A percentile compares a stretch with the other conserved stretches of the same genome.
phyloP scores from a whole-genome alignment of 1,284 basidiomycete species.

The Trichosporon faecale region DNA sequence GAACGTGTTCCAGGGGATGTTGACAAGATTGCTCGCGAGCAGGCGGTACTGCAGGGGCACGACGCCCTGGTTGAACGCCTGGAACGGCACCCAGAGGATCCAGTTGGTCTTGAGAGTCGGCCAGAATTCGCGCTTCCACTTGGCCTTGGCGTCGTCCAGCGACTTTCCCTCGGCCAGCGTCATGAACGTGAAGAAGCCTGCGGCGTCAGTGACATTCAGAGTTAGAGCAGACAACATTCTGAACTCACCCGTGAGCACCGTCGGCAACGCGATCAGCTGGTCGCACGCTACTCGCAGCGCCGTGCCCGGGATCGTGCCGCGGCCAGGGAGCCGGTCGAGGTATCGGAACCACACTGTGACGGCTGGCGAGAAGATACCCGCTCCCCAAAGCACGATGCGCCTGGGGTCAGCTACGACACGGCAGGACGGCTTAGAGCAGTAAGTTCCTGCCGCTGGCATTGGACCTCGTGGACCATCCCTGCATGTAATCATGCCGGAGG shows the following conservation, averaged over 20 bases:
- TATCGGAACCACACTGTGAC: conserved; percentile 50
- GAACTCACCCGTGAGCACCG: conserved; percentile 43
- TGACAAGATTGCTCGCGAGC: conserved; percentile 52
- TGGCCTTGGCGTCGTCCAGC: conserved; percentile 47
- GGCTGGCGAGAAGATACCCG: conserved; percentile 51
- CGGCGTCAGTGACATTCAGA: no score
- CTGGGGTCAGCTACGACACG: conserved; percentile 25
- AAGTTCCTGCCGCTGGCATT: no score
- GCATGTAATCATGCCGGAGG: no score
- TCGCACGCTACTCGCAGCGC: conserved; percentile 49
- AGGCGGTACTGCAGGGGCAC: conserved; percentile 53
- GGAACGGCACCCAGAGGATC: conserved; percentile 52
- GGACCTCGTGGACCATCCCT: no score
- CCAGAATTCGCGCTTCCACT: conserved; percentile 45
- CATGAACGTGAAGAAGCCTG: conserved; percentile 55
- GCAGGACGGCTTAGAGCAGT: not conserved
- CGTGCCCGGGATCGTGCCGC: conserved; percentile 39
- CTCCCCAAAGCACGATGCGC: conserved; percentile 52
- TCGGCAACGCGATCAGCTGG: conserved; percentile 54
- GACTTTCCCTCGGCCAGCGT: conserved; percentile 53
- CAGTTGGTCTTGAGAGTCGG: conserved; percentile 50
- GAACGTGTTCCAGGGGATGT: conserved; percentile 54
- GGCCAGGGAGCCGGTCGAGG: conserved; percentile 45
- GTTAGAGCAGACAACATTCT: no score
- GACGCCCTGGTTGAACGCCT: conserved; percentile 48